Percentiles rank a stretch among this genome's conserved stretches.
Evolutionary conservation across 148 eudicot genomes (phyloP).

Genomic region (Amaranthus cruentus): DNA sequence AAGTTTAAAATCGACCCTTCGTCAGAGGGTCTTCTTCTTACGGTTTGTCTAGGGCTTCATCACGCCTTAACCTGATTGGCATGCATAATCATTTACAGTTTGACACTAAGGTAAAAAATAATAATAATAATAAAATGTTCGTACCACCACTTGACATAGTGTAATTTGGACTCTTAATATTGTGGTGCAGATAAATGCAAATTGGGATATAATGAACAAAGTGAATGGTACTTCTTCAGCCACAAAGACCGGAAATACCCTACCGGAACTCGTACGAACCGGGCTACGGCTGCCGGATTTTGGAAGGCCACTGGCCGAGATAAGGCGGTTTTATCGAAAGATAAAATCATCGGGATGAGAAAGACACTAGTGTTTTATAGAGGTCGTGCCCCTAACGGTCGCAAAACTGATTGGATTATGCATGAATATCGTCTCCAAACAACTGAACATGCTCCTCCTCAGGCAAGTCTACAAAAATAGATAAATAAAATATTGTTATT

Average conservation of each 20-base stretch:
- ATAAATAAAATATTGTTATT: too few species aligned
- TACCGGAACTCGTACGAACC: constrained; percentile 72
- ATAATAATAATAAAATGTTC: too few species aligned
- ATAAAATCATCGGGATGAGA: constrained; percentile 81
- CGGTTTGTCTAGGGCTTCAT: too few species aligned
- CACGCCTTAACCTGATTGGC: too few species aligned
- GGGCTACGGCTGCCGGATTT: constrained; percentile 83
- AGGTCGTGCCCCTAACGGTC: constrained; percentile 85
- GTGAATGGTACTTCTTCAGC: constrained; percentile 93
- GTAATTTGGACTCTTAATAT: neutral
- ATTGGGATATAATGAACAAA: constrained; percentile 62
- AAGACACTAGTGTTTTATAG: constrained; percentile 83
- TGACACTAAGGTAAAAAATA: too few species aligned
- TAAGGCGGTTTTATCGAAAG: constrained; percentile 74
- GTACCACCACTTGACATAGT: too few species aligned
- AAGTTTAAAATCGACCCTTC: too few species aligned
- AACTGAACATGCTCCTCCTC: constrained; percentile 59
- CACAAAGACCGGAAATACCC: constrained; percentile 96
- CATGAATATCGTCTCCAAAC: constrained; percentile 93
- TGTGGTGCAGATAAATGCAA: constrained; percentile 56
- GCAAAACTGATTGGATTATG: constrained; percentile 86
- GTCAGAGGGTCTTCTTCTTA: too few species aligned
- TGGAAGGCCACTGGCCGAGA: constrained; percentile 98
- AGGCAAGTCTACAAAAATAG: constrained; percentile 36
- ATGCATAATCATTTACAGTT: too few species aligned